Percentiles rank a stretch among this genome's conserved stretches.
phyloP scores from a whole-genome alignment of 2,329 filamentous ascomycete genomes.

The Geosmithia morbida region DNA sequence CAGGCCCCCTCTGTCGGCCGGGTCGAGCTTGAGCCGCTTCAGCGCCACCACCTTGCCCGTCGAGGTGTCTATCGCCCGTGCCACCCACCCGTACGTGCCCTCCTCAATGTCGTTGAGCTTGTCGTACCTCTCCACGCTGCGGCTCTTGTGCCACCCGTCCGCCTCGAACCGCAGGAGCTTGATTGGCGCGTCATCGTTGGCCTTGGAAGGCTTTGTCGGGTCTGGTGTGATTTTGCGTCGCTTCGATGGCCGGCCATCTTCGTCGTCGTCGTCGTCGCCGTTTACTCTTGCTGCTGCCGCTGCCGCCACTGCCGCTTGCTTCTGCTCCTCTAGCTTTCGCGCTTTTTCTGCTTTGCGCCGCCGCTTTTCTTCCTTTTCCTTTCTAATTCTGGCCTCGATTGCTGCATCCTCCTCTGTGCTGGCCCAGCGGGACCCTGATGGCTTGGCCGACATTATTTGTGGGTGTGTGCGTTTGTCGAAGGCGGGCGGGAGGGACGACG shows the following conservation, averaged over 20 bases:
- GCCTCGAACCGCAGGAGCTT: slow-evolving; percentile 59
- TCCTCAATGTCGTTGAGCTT: slow-evolving; percentile 95
- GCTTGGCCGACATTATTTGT: slow-evolving; percentile 22
- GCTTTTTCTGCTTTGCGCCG: slow-evolving; percentile 72
- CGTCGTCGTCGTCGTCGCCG: slow-evolving; percentile 11
- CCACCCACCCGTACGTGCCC: slow-evolving; percentile 90
- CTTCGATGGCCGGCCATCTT: slow-evolving; percentile 37
- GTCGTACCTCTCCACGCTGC: slow-evolving; percentile 78
- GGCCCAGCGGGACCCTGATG: slow-evolving; percentile 69
- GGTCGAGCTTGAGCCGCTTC: slow-evolving; percentile 86
- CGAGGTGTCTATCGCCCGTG: slow-evolving; percentile 58
- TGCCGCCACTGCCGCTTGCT: slow-evolving; percentile 14
- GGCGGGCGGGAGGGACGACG: no score
- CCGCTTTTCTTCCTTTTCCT: slow-evolving; percentile 82
- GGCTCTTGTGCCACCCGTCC: slow-evolving; percentile 52
- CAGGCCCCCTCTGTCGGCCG: slow-evolving; percentile 57
- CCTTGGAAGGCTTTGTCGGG: slow-evolving; percentile 2
- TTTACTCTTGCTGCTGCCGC: slow-evolving; percentile 16
- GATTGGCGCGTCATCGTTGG: slow-evolving; percentile 11
- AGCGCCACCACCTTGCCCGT: slow-evolving; percentile 77
- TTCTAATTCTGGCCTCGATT: slow-evolving; percentile 56
- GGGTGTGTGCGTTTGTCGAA: background rate
- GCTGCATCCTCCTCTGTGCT: slow-evolving; percentile 69
- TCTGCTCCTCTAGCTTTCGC: slow-evolving; percentile 38
- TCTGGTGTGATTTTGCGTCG: slow-evolving; percentile 45